Conservation (phyloP, 805 yeast genomes). For the Saccharomycopsis sp. region DNA sequence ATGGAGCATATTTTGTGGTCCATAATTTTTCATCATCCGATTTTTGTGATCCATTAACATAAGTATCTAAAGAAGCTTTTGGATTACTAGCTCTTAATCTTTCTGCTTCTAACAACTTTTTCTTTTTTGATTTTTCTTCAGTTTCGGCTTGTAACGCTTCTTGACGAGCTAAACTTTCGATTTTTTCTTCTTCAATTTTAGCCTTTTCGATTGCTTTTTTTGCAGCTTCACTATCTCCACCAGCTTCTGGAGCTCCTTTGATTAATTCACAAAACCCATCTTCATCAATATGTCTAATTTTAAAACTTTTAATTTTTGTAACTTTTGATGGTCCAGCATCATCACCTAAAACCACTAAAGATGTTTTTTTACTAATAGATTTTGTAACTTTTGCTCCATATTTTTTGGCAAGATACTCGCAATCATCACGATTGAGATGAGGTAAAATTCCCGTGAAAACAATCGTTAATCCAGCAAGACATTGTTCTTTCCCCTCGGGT, state of each 20-base stretch:
- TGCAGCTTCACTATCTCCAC: slow-evolving; percentile 78
- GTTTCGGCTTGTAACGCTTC: slow-evolving; percentile 35
- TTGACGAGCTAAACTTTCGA: slow-evolving; percentile 40
- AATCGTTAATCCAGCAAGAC: slow-evolving; percentile 79
- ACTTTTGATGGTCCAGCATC: slow-evolving; percentile 98
- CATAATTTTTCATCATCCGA: slow-evolving; percentile 61
- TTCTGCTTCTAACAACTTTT: slow-evolving; percentile 21
- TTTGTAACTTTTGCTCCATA: slow-evolving; percentile 91
- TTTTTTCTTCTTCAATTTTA: slow-evolving; percentile 52
- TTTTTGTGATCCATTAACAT: slow-evolving; percentile 26
- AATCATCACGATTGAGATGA: slow-evolving; percentile 60
- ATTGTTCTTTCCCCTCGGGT: slow-evolving; percentile 79
- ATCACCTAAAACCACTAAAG: slow-evolving; percentile 81
- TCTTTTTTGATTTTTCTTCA: slow-evolving; percentile 24
- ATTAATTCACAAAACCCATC: slow-evolving; percentile 74
- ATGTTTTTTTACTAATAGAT: slow-evolving; percentile 75
- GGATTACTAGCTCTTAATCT: slow-evolving; percentile 18
- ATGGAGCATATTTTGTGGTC: slow-evolving; percentile 93
- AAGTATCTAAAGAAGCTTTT: slow-evolving; percentile 11
- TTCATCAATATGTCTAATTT: slow-evolving; percentile 76
- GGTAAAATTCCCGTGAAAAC: slow-evolving; percentile 92
- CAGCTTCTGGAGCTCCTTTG: slow-evolving; percentile 77
- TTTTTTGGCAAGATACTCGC: slow-evolving; percentile 66
- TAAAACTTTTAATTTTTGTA: slow-evolving; percentile 59
- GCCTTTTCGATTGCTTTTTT: slow-evolving; percentile 59